These are phyloP conservation scores for Monosporascus ibericus DNA, from an alignment of 2,329 filamentous ascomycete species.

Conservation along the genomic window DNA sequence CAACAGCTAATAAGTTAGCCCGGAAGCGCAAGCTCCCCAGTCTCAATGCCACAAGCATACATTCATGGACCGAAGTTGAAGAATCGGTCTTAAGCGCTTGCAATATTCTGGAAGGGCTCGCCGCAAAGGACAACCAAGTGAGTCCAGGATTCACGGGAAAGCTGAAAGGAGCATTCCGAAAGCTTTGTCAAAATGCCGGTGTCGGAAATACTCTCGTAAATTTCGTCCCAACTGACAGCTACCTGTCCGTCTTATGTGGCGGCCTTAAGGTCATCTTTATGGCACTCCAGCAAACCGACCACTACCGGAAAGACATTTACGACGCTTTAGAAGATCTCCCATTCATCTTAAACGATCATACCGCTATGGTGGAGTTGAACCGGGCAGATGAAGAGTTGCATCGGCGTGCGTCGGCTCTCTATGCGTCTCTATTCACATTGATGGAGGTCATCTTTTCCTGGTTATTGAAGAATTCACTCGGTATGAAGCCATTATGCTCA, in stretches of 20 bases:
- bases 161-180: constrained; percentile 2
- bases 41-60: not conserved
- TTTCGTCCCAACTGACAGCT: constrained; percentile 5
- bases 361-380: not conserved
- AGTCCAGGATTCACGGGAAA: not conserved
- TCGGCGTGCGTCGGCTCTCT: constrained; percentile 4
- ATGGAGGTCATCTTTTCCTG: constrained; percentile 6
- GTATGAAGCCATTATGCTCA: not conserved
- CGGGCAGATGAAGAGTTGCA: constrained; percentile 4
- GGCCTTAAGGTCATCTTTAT: constrained; percentile 7
- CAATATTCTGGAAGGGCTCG: not conserved
- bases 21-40: not conserved
- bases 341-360: constrained; percentile 4
- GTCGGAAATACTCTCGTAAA: constrained; percentile 1
- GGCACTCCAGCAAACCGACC: constrained; percentile 3
- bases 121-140: not conserved
- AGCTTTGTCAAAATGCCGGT: constrained; percentile 6
- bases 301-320: constrained; percentile 7
- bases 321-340: constrained; percentile 7
- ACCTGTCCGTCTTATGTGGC: constrained; percentile 7
- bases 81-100: not conserved
- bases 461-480: constrained; percentile 6
- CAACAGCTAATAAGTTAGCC: not conserved
- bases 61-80: not conserved
- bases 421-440: constrained; percentile 2